These are phyloP conservation scores for Sphenostylis stenocarpa DNA, from an alignment of 306 rosid genomes.

Conservation along the genomic window DNA sequence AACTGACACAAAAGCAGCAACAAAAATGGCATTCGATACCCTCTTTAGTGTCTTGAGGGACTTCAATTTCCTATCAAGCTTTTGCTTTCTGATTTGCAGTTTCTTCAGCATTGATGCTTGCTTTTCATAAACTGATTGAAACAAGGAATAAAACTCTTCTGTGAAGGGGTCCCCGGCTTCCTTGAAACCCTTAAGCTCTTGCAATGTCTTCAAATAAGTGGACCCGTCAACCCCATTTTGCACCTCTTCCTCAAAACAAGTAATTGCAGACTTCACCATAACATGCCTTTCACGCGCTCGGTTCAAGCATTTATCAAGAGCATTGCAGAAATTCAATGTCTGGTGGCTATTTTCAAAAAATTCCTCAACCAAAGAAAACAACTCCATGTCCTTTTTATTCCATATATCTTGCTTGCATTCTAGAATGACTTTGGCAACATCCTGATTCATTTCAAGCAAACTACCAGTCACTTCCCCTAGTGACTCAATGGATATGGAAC, in stretches of 20 bases:
- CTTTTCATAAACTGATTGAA: slow-evolving; percentile 52
- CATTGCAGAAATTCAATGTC: slow-evolving; percentile 69
- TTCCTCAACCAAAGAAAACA: slow-evolving; percentile 61
- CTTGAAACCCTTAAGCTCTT: slow-evolving; percentile 63
- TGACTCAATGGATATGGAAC: slow-evolving; percentile 67
- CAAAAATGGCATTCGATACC: slow-evolving; percentile 71
- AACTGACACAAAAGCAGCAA: slow-evolving; percentile 69
- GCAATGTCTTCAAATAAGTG: slow-evolving; percentile 58
- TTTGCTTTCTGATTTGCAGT: slow-evolving; percentile 53
- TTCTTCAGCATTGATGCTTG: slow-evolving; percentile 60
- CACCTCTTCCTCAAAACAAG: slow-evolving; percentile 58
- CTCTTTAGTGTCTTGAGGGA: slow-evolving; percentile 64
- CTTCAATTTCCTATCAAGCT: slow-evolving; percentile 78
- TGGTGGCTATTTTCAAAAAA: slow-evolving; percentile 70
- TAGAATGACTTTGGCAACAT: slow-evolving; percentile 64
- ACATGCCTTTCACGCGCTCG: slow-evolving; percentile 58
- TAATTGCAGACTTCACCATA: slow-evolving; percentile 58
- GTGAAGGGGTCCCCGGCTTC: slow-evolving; percentile 81
- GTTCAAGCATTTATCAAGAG: slow-evolving; percentile 66
- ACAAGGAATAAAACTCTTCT: slow-evolving; percentile 58
- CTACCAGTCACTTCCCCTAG: slow-evolving; percentile 69
- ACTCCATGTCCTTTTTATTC: slow-evolving; percentile 52
- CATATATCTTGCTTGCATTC: slow-evolving; percentile 70
- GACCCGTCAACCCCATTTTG: slow-evolving; percentile 53
- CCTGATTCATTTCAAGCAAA: slow-evolving; percentile 76